Evolutionary conservation across 768 basidiomycete genomes (phyloP).

Genomic region (Omphalotus guepiniiformis): DNA sequence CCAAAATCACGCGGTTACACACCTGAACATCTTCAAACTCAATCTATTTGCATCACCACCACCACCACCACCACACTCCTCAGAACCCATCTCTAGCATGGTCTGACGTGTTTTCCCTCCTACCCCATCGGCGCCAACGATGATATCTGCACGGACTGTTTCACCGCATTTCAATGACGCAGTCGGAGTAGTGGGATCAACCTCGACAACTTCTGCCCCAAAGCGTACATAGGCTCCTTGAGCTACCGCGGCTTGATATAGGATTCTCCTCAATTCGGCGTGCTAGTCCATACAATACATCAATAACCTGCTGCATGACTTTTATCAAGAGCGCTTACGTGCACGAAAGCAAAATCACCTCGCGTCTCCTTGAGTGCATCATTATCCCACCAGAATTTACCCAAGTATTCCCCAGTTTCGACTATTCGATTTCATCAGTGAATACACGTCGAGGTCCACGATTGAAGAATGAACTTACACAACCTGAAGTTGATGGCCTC

Average conservation of each 20-base stretch:
- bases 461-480: slow-evolving; percentile 11
- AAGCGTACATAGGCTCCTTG: slow-evolving; percentile 41
- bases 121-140: slow-evolving; percentile 55
- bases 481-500: slow-evolving; percentile 20
- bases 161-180: slow-evolving; percentile 38
- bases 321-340: slow-evolving; percentile 32
- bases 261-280: slow-evolving; percentile 43
- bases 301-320: not conserved
- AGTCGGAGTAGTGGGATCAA: slow-evolving; percentile 24
- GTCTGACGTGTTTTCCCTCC: slow-evolving; percentile 30
- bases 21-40: slow-evolving; percentile 42
- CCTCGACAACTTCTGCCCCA: slow-evolving; percentile 24
- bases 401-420: slow-evolving; percentile 45
- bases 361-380: slow-evolving; percentile 44
- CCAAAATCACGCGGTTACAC: slow-evolving; percentile 7
- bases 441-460: not conserved
- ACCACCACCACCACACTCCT: slow-evolving; percentile 2
- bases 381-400: slow-evolving; percentile 47
- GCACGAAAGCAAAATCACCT: slow-evolving; percentile 32
- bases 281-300: slow-evolving; percentile 31
- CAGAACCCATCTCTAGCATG: slow-evolving; percentile 24
- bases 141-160: slow-evolving; percentile 41
- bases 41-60: slow-evolving; percentile 15
- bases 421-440: slow-evolving; percentile 27
- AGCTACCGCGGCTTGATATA: slow-evolving; percentile 41